Base-by-base conservation (phyloP, 345 rosid genomes). In the Gossypium arboreum region DNA sequence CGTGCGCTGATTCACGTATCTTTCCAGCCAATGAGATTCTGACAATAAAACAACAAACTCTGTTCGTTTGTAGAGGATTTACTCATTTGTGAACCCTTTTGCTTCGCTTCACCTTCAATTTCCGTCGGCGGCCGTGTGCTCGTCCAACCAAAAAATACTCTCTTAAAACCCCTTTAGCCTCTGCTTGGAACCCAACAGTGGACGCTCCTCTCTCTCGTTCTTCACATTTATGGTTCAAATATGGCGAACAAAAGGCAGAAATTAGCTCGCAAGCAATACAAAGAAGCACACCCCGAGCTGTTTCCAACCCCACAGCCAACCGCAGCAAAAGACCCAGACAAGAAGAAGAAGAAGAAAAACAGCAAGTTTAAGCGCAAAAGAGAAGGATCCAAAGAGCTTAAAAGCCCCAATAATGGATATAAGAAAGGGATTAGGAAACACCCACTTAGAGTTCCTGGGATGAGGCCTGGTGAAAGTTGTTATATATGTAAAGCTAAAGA, bases 381-480 rank as follows among this genome's bases (percentile, higher is more conserved):
- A 24, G 77, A 85, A 13, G 86, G 68, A 7, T 39, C 83, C 47
- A 43, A 71, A 52, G 77, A 65, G n/a, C 68, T 79, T 18, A 79
- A 25, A 8, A 85, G 79, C 73, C 74, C 83, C 2, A 79, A 57
- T 24, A 79, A 73, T 59, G 64, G 81, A 77, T 55, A 43, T 4
- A 87, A 79, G 75, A 86, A 54, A 9, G 79, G 88, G 68, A 78
- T 88, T 27, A 80, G 72, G 3, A 88, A 82, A 18, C 99, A 90
- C 81, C 99, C 99, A 17, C 88, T 95, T 16, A 84, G 98, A 54
- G 84, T 93, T 52, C 93, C 97, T 67, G 99, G 99, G 43, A 88
- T 93, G 97, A 95, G 84, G 80, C 98, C 99, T 17, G 99, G 97
- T 15, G 96, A 91, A 77, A 88, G 93, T 18, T 95, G 99, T 78